Evolutionary conservation across 2,329 filamentous ascomycete species (phyloP), one percentile per base, ranked within the genome.

Genomic region (Pseudonectria buxi): DNA sequence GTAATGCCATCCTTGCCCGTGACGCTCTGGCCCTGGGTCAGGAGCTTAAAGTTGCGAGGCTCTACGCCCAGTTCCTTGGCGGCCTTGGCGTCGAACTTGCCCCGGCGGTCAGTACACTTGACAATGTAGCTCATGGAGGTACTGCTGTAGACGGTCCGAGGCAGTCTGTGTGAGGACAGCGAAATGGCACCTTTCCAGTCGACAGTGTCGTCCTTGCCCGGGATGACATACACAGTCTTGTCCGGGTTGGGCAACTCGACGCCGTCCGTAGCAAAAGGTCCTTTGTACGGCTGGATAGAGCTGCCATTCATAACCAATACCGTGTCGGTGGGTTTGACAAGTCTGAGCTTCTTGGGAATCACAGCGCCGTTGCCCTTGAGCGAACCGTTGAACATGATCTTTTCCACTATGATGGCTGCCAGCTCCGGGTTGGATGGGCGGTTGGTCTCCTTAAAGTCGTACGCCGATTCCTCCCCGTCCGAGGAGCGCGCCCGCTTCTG

Each of bases 81-180:
- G 38, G 69, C 76, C 31, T 72, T 56, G 0, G 76, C 64, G 41
- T 86, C 71, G 53, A 98, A 95, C 51, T 83, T 90, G 34, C 92
- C 92, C 35, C 92, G 77, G 35, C 83, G 73, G 26, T 80, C 69
- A 43, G 87, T 78, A 35, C 77, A 78, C 48, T 86, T 85, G 54
- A 94, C 73, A 39, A 98, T 81, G 59, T 98, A 98, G 39, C 83
- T 94, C 48, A 95, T 67, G 6, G 86, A 81, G 30, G 81, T 78
- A 18, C 68, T 66, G 1, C 76, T 76, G 5, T 81, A 82, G 14
- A 68, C 63, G 0, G 86, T 85, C 1, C 68, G 69, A 1, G 92
- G 92, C 3, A 96, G 69, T 3, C 53, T 40, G 3, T 39, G 40
- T 14, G 55, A 43, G 14, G 47, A 40, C 3, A 60, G 33, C 13